These are phyloP conservation scores for Paradendryphiella salina DNA, from an alignment of 2,329 filamentous ascomycete species.

Conservation along the genomic window DNA sequence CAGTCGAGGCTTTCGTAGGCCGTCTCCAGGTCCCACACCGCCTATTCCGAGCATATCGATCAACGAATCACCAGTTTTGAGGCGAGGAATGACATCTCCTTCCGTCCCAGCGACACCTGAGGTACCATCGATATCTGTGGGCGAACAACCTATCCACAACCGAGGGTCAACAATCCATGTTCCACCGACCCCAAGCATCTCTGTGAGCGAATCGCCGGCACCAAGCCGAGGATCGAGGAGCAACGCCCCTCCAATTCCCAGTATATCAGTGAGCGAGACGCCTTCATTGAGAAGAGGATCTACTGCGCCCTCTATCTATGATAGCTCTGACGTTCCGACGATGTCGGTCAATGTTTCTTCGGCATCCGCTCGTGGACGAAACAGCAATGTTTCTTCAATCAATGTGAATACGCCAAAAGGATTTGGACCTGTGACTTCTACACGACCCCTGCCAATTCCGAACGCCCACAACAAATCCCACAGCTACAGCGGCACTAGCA, in stretches of 20 bases:
- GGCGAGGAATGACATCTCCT: constrained; percentile 12
- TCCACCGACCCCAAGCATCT: constrained; percentile 31
- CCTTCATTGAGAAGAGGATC: constrained; percentile 16
- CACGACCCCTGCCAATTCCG: constrained; percentile 53
- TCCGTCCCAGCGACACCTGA: constrained; percentile 25
- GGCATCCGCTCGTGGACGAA: constrained; percentile 14
- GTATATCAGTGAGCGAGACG: constrained; percentile 18
- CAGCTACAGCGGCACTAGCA: constrained; percentile 40
- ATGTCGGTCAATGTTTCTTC: constrained; percentile 35
- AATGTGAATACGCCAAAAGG: constrained; percentile 28
- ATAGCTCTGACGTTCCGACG: constrained; percentile 33
- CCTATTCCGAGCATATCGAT: constrained; percentile 34
- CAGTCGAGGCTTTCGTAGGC: constrained; percentile 20
- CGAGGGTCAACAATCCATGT: constrained; percentile 15
- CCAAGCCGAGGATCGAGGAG: constrained; percentile 13
- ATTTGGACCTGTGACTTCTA: constrained; percentile 39
- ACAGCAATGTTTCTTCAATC: constrained; percentile 33
- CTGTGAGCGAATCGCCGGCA: constrained; percentile 29
- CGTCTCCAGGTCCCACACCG: constrained; percentile 24
- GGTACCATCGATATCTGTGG: constrained; percentile 39
- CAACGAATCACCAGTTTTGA: constrained; percentile 19
- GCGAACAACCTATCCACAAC: constrained; percentile 10
- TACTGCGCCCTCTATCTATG: constrained; percentile 19
- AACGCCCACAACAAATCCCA: constrained; percentile 49
- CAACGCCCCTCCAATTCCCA: constrained; percentile 1